Evolutionary conservation across 1,284 basidiomycete genomes (phyloP).

Genomic region (Bondarzewia mesenterica): DNA sequence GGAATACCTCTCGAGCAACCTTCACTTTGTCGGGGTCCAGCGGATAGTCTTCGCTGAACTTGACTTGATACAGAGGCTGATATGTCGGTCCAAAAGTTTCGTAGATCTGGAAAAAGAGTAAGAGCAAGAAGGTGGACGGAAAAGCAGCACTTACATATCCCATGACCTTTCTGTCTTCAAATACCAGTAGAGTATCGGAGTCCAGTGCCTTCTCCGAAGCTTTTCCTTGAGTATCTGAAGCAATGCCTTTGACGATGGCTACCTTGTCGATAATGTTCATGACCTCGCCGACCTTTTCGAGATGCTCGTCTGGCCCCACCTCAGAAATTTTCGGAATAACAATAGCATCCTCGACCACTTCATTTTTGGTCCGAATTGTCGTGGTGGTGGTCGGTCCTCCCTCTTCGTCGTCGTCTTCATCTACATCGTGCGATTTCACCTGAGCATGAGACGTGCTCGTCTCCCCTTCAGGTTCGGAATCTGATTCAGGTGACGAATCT

Average conservation of each 20-base stretch:
- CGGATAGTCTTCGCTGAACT: constrained; percentile 51
- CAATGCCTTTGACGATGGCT: constrained; percentile 60
- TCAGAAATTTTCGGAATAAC: constrained; percentile 48
- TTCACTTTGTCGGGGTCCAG: constrained; percentile 47
- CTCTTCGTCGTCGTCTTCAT: constrained; percentile 43
- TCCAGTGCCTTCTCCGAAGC: constrained; percentile 62
- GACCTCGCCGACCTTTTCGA: constrained; percentile 71
- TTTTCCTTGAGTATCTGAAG: constrained; percentile 32
- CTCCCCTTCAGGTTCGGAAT: constrained; percentile 13
- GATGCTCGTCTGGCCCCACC: constrained; percentile 45
- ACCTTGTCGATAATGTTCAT: constrained; percentile 63
- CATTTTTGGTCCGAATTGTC: constrained; percentile 58
- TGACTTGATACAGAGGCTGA: constrained; percentile 79
- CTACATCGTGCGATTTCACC: constrained; percentile 25
- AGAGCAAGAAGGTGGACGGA: not conserved
- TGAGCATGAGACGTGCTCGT: constrained; percentile 6
- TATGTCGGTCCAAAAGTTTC: constrained; percentile 88
- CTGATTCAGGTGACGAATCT: constrained; percentile 31
- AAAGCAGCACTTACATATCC: constrained; percentile 57
- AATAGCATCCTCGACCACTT: constrained; percentile 43
- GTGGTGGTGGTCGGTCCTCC: constrained; percentile 30
- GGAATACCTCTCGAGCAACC: constrained; percentile 58
- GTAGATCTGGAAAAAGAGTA: constrained; percentile 48
- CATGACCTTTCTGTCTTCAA: constrained; percentile 75
- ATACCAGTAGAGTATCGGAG: constrained; percentile 79